Evolutionary conservation across 2,329 filamentous ascomycete genomes (phyloP).

Genomic region (Cladosporium halotolerans): DNA sequence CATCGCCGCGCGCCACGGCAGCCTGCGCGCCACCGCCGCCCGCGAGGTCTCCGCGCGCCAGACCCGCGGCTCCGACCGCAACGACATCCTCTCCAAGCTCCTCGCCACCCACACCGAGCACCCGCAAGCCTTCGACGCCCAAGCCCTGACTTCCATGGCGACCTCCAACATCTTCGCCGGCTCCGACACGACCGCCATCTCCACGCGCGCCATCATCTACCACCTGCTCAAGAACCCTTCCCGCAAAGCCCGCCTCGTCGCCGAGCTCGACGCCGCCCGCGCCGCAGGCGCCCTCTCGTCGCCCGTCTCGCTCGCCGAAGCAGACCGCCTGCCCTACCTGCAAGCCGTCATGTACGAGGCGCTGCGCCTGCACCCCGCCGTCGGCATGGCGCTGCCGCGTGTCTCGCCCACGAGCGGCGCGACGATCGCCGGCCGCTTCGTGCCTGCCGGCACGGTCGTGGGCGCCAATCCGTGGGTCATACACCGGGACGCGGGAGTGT

Average conservation of each 20-base stretch:
- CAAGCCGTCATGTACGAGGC: constrained; percentile 41
- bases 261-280: constrained; percentile 30
- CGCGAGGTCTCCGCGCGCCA: constrained; percentile 26
- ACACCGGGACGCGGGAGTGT: constrained; percentile 26
- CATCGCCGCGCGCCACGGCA: constrained; percentile 22
- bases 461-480: constrained; percentile 32
- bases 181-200: constrained; percentile 39
- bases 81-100: constrained; percentile 49
- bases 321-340: constrained; percentile 28
- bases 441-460: constrained; percentile 32
- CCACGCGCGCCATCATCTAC: constrained; percentile 33
- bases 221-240: constrained; percentile 31
- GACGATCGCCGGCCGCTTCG: constrained; percentile 29
- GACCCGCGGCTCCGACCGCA: constrained; percentile 28
- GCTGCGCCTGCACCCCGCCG: constrained; percentile 37
- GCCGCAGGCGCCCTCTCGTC: constrained; percentile 23
- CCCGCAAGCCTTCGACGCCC: constrained; percentile 34
- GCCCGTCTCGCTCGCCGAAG: constrained; percentile 14
- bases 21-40: constrained; percentile 25
- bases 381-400: constrained; percentile 36
- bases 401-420: constrained; percentile 34
- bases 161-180: constrained; percentile 35
- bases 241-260: constrained; percentile 26
- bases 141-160: constrained; percentile 35
- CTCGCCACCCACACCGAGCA: constrained; percentile 36